Conservation (phyloP, 148 eudicot species). For the Camellia japonica region DNA sequence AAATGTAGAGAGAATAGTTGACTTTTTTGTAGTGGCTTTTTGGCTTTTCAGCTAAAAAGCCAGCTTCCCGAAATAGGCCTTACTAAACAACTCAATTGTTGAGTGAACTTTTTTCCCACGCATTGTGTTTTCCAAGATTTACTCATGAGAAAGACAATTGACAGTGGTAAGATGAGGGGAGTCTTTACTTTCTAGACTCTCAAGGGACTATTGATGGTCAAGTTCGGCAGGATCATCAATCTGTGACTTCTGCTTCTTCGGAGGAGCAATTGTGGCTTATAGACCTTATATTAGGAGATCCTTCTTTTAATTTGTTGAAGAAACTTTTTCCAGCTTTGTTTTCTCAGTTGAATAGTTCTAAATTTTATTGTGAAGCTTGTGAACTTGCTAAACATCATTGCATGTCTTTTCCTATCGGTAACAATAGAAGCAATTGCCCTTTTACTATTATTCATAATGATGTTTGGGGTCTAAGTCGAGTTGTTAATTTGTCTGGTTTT, state of each 20-base stretch:
- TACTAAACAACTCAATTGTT: not conserved
- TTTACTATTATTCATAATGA: not conserved
- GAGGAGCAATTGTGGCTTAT: not conserved
- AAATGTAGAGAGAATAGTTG: no score
- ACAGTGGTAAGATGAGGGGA: not conserved
- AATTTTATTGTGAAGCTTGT: not conserved
- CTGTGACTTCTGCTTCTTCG: not conserved
- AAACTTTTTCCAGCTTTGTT: not conserved
- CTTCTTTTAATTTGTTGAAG: not conserved
- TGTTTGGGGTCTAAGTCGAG: not conserved
- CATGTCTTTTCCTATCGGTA: not conserved
- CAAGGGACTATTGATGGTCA: not conserved
- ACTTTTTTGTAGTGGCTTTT: no score
- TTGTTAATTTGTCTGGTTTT: no score
- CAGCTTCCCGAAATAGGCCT: no score
- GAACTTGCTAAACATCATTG: not conserved
- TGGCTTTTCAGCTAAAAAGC: no score
- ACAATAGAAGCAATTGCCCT: not conserved
- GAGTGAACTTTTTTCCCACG: not conserved
- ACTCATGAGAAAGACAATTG: not conserved
- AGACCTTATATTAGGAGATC: not conserved
- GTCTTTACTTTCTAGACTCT: not conserved
- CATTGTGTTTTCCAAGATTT: conserved; percentile 7
- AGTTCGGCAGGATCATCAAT: not conserved
- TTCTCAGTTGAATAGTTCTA: not conserved